Conservation (phyloP, 441 rosid genomes). For the Geranium incanum region DNA sequence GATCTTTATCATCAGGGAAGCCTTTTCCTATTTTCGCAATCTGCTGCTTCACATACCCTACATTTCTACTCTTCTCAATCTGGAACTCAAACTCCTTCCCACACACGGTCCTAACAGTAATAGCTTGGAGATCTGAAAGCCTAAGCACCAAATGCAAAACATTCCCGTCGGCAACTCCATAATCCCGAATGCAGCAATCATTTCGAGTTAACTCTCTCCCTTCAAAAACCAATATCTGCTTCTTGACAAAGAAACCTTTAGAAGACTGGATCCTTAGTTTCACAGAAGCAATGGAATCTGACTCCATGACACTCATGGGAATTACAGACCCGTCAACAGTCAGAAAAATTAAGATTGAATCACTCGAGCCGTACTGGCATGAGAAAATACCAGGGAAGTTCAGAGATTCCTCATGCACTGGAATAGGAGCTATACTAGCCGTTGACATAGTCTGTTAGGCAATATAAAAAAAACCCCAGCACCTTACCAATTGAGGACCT, state of each 20-base stretch:
- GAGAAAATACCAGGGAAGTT: conserved; percentile 31
- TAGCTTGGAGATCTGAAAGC: conserved; percentile 61
- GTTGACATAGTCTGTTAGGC: conserved; percentile 42
- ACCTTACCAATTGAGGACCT: neutral
- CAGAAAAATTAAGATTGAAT: conserved; percentile 53
- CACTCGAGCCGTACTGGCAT: conserved; percentile 22
- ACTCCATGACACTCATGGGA: conserved; percentile 64
- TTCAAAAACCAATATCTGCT: conserved; percentile 71
- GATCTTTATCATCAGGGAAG: conserved; percentile 55
- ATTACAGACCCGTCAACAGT: conserved; percentile 50
- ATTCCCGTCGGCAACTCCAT: conserved; percentile 63
- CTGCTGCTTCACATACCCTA: conserved; percentile 57
- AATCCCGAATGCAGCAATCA: conserved; percentile 56
- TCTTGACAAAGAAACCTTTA: conserved; percentile 64
- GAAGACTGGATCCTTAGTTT: conserved; percentile 80
- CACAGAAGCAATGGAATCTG: conserved; percentile 67
- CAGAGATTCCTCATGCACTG: conserved; percentile 38
- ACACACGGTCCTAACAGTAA: conserved; percentile 52
- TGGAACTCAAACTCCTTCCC: conserved; percentile 67
- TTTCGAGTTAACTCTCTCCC: conserved; percentile 75
- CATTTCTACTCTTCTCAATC: conserved; percentile 52
- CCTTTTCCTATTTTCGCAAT: conserved; percentile 55
- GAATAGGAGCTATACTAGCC: conserved; percentile 55
- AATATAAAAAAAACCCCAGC: neutral
- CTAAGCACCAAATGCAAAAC: conserved; percentile 70